These are phyloP conservation scores for Entomortierella parvispora DNA, from an alignment of 192 early-diverging fungal genomes.

Conservation along the genomic window DNA sequence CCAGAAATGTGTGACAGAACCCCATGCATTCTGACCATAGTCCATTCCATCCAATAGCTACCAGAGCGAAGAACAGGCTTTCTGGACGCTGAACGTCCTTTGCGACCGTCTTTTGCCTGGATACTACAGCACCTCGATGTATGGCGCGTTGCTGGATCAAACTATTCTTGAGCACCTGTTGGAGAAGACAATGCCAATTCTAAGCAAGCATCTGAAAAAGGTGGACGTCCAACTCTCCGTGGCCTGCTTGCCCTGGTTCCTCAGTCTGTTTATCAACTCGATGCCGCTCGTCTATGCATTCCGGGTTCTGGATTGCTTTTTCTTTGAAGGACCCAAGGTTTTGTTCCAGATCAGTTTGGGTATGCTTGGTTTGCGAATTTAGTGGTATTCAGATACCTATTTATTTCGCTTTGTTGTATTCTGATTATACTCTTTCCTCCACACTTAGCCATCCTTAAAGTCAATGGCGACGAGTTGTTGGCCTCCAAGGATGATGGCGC, in stretches of 20 bases:
- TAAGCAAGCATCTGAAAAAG: conserved; percentile 84
- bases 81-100: conserved; percentile 93
- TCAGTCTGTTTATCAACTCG: conserved; percentile 96
- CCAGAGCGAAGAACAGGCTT: conserved; percentile 96
- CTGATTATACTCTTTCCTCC: too few relatives aligned
- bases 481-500: conserved; percentile 76
- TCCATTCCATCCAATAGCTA: conserved; percentile 58
- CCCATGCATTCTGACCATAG: background rate
- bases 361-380: too few relatives aligned
- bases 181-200: conserved; percentile 90
- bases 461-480: conserved; percentile 84
- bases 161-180: conserved; percentile 93
- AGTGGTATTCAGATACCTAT: too few relatives aligned
- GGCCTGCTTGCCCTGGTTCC: conserved; percentile 97
- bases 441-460: conserved; percentile 89
- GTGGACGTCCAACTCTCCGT: conserved; percentile 96
- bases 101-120: conserved; percentile 92
- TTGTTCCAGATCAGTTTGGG: conserved; percentile 90
- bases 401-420: too few relatives aligned
- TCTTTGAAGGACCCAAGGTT: conserved; percentile 96
- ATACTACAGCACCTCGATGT: conserved; percentile 99
- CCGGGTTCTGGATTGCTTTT: conserved; percentile 95
- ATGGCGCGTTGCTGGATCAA: conserved; percentile 96
- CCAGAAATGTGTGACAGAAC: background rate
- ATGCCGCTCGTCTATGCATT: conserved; percentile 91